Percentiles rank a stretch among this genome's conserved stretches.
These are phyloP conservation scores for Bidens hawaiensis DNA, from an alignment of 140 eudicot genomes.

Conservation along the genomic window DNA sequence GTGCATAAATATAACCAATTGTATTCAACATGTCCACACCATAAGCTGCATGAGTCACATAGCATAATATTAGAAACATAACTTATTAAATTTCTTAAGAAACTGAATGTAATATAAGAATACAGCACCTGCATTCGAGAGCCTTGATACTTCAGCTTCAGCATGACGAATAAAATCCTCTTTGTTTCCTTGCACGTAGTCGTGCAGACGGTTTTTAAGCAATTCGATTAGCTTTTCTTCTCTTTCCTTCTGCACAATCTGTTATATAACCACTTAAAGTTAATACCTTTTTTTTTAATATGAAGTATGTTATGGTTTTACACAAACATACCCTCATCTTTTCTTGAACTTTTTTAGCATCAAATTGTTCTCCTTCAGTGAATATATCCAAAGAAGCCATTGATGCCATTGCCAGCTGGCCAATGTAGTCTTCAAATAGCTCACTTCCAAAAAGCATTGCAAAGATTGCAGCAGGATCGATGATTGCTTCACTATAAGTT, in stretches of 20 bases:
- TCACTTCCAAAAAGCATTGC: conserved; percentile 99
- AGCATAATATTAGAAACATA: background rate
- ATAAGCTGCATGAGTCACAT: conserved; percentile 57
- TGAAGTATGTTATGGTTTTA: background rate
- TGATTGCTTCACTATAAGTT: conserved; percentile 76
- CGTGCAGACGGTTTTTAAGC: conserved; percentile 67
- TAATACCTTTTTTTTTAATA: too few relatives aligned
- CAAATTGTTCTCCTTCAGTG: conserved; percentile 82
- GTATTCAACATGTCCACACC: conserved; percentile 97
- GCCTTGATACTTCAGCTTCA: conserved; percentile 82
- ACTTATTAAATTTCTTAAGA: background rate
- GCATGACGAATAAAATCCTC: conserved; percentile 64
- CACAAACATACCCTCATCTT: conserved; percentile 68
- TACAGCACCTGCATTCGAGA: conserved; percentile 84
- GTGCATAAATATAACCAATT: conserved; percentile 87
- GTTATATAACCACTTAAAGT: conserved; percentile 4
- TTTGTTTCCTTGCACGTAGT: conserved; percentile 85
- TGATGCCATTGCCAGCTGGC: conserved; percentile 99
- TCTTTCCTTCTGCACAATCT: conserved; percentile 91
- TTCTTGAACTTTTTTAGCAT: conserved; percentile 88
- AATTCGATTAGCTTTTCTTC: conserved; percentile 74
- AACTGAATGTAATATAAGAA: background rate
- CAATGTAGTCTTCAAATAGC: conserved; percentile 95
- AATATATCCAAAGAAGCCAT: conserved; percentile 94
- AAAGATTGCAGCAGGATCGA: conserved; percentile 98